These are phyloP conservation scores for Schizothecium vesticola DNA, from an alignment of 495 filamentous ascomycete species.

Conservation along the genomic window DNA sequence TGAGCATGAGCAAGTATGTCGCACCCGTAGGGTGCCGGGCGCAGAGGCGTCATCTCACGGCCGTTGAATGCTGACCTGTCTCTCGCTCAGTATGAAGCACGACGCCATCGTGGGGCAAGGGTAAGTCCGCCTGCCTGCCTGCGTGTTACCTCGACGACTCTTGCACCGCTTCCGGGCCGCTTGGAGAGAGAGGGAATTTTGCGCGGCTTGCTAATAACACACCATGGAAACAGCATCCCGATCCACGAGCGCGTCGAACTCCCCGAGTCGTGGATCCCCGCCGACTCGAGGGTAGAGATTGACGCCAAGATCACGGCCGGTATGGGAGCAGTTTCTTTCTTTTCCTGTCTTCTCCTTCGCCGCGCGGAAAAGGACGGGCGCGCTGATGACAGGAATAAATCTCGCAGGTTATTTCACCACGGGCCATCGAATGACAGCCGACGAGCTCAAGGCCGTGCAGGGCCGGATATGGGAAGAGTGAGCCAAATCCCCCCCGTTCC, in stretches of 20 bases:
- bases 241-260: conserved; percentile 92
- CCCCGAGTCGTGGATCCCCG: conserved; percentile 89
- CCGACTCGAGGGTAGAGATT: conserved; percentile 93
- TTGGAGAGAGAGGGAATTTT: background rate
- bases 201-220: background rate
- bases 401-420: conserved; percentile 69
- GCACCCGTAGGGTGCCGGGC: background rate
- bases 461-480: conserved; percentile 91
- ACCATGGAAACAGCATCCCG: conserved; percentile 55
- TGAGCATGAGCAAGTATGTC: conserved; percentile 92
- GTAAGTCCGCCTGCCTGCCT: conserved; percentile 33
- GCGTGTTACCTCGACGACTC: conserved; percentile 5
- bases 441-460: conserved; percentile 77
- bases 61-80: conserved; percentile 18
- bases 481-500: conserved; percentile 17
- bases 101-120: conserved; percentile 96
- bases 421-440: conserved; percentile 80
- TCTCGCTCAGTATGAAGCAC: conserved; percentile 76
- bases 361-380: background rate
- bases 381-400: conserved; percentile 8
- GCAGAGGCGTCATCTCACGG: background rate
- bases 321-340: conserved; percentile 44
- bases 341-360: conserved; percentile 5
- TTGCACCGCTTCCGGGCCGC: conserved; percentile 7
- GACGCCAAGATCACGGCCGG: conserved; percentile 98